Evolutionary conservation across 257 asterid genomes (phyloP), one percentile per base, ranked within the genome.

Genomic region (Przewalskia tangutica): DNA sequence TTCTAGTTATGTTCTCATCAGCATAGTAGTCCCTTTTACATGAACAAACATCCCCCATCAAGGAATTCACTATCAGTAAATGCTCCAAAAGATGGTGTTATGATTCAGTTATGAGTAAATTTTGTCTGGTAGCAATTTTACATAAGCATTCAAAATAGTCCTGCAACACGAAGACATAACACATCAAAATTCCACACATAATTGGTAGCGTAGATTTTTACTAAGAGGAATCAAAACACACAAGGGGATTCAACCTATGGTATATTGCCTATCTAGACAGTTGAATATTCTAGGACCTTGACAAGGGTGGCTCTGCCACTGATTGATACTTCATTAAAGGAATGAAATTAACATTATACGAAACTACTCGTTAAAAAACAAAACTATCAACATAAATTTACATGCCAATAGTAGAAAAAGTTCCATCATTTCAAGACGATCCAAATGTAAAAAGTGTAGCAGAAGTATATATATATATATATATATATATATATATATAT

Each of bases 11-110:
- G 71, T 73, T 87, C 78, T 95, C 97, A 70, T 92, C 97, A 63
- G 84, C 96, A 81, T 67, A 92, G 77, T 90, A 92, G 88, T 87
- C 97, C 64, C 91, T 91, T 91, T 95, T 95, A 84, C 98, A 90
- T 16, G 99, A 95, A 89, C 98, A 95, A 83, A 90, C 97, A 84
- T 95, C 91, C 84, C 99, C 99, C 99, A 95, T 95, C 85, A 80
- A 80, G 38, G 82, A 79, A 20, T 59, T 62, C 20, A 20, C 60
- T 79, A 23, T 58, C 75, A 11, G 20, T 79, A 18, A 79, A 13
- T n/a, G 12, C 20, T 7, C 13, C 8, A 23, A 50, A 23, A 27
- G 46, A 13, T 23, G 62, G 60, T 23, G 0, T 6, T 70, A 44
- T 42, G 20, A 36, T 44, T 50, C 46, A 8, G 36, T 50, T 23